Percentiles rank a stretch among this genome's conserved stretches.
Conservation (phyloP, 202 grass and related monocot species). For the Zoysia matrella region DNA sequence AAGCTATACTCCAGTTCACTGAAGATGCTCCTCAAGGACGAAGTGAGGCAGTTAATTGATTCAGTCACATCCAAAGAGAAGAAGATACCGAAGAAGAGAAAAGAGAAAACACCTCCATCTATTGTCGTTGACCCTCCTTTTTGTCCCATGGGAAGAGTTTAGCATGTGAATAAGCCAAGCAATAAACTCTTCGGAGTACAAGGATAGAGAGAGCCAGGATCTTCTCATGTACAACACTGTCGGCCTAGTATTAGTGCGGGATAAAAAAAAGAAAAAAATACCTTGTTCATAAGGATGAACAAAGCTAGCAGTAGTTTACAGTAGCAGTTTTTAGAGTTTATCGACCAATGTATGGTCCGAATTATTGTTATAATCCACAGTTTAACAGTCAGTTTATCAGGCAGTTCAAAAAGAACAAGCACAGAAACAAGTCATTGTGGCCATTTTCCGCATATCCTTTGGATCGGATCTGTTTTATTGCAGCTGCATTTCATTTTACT, state of each 20-base stretch:
- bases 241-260: background rate
- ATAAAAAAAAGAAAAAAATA: background rate
- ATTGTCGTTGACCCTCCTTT: conserved; percentile 59
- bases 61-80: conserved; percentile 74
- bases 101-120: conserved; percentile 59
- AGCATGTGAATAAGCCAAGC: conserved; percentile 26
- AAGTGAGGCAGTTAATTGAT: conserved; percentile 82
- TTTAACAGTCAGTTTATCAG: conserved; percentile 8
- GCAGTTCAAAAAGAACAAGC: conserved; percentile 19
- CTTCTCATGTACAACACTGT: conserved; percentile 20
- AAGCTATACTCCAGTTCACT: conserved; percentile 83
- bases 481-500: background rate
- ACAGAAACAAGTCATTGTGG: conserved; percentile 21
- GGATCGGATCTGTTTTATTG: background rate
- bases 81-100: conserved; percentile 64
- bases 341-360: conserved; percentile 14
- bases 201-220: conserved; percentile 3
- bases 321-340: conserved; percentile 36
- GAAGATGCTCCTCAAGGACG: conserved; percentile 84
- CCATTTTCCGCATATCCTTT: conserved; percentile 10
- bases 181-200: background rate
- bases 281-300: conserved; percentile 46
- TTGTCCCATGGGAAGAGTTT: conserved; percentile 94
- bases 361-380: conserved; percentile 19
- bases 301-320: conserved; percentile 35